phyloP scores from a whole-genome alignment of 2,329 filamentous ascomycete species.

The Stagonosporopsis chrysanthemi region DNA sequence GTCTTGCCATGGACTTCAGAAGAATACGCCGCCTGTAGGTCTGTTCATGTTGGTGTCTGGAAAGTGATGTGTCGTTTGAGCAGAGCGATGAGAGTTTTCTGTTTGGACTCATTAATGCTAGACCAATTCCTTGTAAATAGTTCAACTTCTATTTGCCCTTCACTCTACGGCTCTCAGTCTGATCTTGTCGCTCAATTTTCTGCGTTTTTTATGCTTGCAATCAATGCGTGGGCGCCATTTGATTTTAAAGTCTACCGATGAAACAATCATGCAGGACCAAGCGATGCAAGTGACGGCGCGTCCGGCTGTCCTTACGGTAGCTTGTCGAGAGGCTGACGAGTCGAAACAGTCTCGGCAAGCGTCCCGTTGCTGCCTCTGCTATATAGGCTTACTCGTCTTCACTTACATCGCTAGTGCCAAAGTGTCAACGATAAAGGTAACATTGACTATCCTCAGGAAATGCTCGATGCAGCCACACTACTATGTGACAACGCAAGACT shows the following conservation, averaged over 20 bases:
- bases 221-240: no score
- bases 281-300: no score
- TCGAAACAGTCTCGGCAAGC: no score
- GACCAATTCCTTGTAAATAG: conserved; percentile 18
- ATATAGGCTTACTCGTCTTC: no score
- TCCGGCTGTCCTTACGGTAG: no score
- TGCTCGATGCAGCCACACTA: no score
- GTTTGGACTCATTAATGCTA: conserved; percentile 10
- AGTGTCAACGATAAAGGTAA: not conserved
- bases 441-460: not conserved
- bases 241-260: no score
- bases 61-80: not conserved
- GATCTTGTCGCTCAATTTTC: not conserved
- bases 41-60: conserved; percentile 31
- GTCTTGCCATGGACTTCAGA: conserved; percentile 38
- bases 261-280: no score
- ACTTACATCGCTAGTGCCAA: not conserved
- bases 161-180: not conserved
- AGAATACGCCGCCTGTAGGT: conserved; percentile 30
- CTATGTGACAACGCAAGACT: conserved; percentile 32
- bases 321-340: no score
- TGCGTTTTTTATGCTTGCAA: not conserved
- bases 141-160: conserved; percentile 6
- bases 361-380: no score
- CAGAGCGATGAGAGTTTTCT: conserved; percentile 2